Evolutionary conservation across 2,329 filamentous ascomycete genomes (phyloP).

Genomic region (Orbilia quercus): DNA sequence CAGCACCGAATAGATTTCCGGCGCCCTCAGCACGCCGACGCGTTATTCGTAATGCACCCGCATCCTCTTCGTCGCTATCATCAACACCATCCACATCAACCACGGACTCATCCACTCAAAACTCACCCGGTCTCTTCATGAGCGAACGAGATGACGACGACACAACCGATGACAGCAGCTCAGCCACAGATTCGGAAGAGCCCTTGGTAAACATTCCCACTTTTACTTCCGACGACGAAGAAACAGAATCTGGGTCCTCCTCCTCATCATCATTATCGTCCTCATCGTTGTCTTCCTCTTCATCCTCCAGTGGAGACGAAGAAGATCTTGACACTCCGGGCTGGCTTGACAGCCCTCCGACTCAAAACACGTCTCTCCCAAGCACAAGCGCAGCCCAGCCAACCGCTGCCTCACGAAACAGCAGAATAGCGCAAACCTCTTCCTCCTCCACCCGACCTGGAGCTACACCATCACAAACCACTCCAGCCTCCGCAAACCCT

Average conservation of each 20-base stretch:
- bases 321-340: no score
- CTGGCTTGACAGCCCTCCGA: no score
- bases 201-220: background rate
- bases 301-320: background rate
- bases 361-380: no score
- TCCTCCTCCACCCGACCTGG: slow-evolving; percentile 27
- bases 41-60: background rate
- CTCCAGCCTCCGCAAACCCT: slow-evolving; percentile 15
- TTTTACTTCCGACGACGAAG: slow-evolving; percentile 15
- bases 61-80: slow-evolving; percentile 20
- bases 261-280: background rate
- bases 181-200: slow-evolving; percentile 3
- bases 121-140: slow-evolving; percentile 33
- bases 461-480: slow-evolving; percentile 11
- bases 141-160: slow-evolving; percentile 16
- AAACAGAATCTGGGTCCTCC: background rate
- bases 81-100: slow-evolving; percentile 24
- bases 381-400: background rate
- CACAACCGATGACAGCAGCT: slow-evolving; percentile 2
- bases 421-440: background rate
- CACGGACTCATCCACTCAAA: slow-evolving; percentile 9
- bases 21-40: background rate
- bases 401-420: background rate
- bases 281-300: background rate
- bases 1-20: background rate